Base-by-base conservation (phyloP, 306 rosid species). In the Glycine latifolia region DNA sequence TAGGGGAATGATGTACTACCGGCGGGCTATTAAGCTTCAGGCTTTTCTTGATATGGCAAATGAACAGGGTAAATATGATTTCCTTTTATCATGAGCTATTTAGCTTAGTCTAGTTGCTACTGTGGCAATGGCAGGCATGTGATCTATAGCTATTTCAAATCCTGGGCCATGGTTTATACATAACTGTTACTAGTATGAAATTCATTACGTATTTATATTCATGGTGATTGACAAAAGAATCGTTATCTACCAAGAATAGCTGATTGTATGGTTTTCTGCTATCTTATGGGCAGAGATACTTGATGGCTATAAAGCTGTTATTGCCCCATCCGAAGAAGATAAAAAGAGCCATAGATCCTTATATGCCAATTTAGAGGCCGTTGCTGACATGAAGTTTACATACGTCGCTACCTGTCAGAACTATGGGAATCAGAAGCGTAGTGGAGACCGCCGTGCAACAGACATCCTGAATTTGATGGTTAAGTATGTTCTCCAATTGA, bases 41-140 rank as follows among this genome's bases (percentile, higher is more conserved):
- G 98, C 99, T 80, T 95, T 95, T 84, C 99, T 95, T 62, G 99
- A 95, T 87, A 93, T 95, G 99, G 99, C 98, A 86, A 41, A 67
- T 69, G 99, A 95, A 80, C 72, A 55, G 26, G 99, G 99, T 95
- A 87, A 87, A 82, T 70, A 60, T 17, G 60, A 13, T 78, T 79
- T 59, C 58, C 62, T 68, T 85, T 79, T 26, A 26, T 26, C 31
- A 26, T 26, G 12, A 12, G 41, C 63, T 75, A 48, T 77, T 46
- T 41, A 65, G 33, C 70, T 73, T 69, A 78, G 71, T 59, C 44
- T 26, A 26, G 31, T 26, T 26, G 31, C 31, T 26, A 26, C 31
- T 26, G 31, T 26, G 31, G 31, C 31, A 26, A 26, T 26, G 31
- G 31, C 31, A 26, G 31, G 31, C 31, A 26, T 0, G 31, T 26